Conservation (phyloP, 2,329 filamentous ascomycete genomes). For the Aspergillus sp. region DNA sequence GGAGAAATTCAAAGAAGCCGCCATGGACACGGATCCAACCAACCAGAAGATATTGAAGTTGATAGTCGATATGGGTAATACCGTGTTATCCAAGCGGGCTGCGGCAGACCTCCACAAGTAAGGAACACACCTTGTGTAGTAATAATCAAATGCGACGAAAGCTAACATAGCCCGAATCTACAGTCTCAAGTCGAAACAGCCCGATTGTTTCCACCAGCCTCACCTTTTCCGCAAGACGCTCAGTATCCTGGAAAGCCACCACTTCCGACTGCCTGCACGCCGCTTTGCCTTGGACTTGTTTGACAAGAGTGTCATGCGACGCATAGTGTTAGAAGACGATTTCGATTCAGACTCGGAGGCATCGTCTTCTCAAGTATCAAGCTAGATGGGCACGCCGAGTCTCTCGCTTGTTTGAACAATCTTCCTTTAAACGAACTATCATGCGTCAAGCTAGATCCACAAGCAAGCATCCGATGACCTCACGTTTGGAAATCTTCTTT, state of each 20-base stretch:
- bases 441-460: not conserved
- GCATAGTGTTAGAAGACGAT: conserved; percentile 79
- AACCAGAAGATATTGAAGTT: conserved; percentile 79
- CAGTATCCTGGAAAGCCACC: conserved; percentile 80
- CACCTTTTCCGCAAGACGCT: conserved; percentile 83
- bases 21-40: conserved; percentile 60
- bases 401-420: not conserved
- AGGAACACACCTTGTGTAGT: conserved; percentile 22
- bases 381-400: conserved; percentile 6
- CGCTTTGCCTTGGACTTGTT: conserved; percentile 93
- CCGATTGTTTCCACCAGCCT: conserved; percentile 72
- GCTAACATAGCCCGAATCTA: conserved; percentile 30
- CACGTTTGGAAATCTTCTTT: not conserved
- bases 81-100: conserved; percentile 85
- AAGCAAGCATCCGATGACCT: not conserved
- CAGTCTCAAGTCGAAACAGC: conserved; percentile 74
- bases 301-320: conserved; percentile 82
- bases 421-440: conserved; percentile 1
- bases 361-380: conserved; percentile 30
- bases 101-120: conserved; percentile 72
- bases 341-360: conserved; percentile 41
- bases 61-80: conserved; percentile 86
- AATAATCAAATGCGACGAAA: not conserved
- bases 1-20: conserved; percentile 58
- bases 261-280: conserved; percentile 82